phyloP scores from a whole-genome alignment of 2,329 filamentous ascomycete species.

The Pseudogymnoascus sp. region DNA sequence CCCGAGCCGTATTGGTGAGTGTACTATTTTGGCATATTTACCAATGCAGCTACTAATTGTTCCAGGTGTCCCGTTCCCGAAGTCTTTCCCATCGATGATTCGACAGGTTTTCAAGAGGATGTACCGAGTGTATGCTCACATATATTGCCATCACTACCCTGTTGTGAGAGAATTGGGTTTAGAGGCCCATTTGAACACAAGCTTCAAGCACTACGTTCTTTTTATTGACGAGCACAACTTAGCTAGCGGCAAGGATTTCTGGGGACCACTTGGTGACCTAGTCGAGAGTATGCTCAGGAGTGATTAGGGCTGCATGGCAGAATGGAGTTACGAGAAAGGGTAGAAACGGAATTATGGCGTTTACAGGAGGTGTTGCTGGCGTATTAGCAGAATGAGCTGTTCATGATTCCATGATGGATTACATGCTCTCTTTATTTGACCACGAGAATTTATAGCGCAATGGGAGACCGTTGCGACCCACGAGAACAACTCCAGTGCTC shows the following conservation, averaged over 20 bases:
- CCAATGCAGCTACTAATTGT: constrained; percentile 31
- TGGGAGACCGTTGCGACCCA: neutral
- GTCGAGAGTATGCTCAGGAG: constrained; percentile 97
- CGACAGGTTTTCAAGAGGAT: constrained; percentile 98
- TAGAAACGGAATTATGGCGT: constrained; percentile 22
- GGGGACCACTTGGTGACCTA: constrained; percentile 87
- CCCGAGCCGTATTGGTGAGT: constrained; percentile 76
- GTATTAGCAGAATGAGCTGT: constrained; percentile 6
- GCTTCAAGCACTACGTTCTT: constrained; percentile 98
- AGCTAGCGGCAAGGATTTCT: constrained; percentile 91
- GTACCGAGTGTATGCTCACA: constrained; percentile 97
- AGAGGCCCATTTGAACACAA: constrained; percentile 95
- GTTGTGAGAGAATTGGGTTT: constrained; percentile 90
- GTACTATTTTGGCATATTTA: constrained; percentile 25
- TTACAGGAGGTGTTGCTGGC: constrained; percentile 13
- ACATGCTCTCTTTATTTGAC: neutral
- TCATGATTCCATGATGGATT: neutral
- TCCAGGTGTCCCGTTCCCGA: constrained; percentile 82
- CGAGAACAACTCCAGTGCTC: neutral
- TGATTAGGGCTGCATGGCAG: constrained; percentile 38
- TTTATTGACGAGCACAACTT: constrained; percentile 96
- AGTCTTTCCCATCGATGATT: constrained; percentile 78
- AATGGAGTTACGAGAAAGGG: constrained; percentile 15
- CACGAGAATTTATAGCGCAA: neutral
- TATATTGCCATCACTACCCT: constrained; percentile 99